Base-by-base conservation (phyloP, 768 basidiomycete genomes). In the Baorangia bicolor region DNA sequence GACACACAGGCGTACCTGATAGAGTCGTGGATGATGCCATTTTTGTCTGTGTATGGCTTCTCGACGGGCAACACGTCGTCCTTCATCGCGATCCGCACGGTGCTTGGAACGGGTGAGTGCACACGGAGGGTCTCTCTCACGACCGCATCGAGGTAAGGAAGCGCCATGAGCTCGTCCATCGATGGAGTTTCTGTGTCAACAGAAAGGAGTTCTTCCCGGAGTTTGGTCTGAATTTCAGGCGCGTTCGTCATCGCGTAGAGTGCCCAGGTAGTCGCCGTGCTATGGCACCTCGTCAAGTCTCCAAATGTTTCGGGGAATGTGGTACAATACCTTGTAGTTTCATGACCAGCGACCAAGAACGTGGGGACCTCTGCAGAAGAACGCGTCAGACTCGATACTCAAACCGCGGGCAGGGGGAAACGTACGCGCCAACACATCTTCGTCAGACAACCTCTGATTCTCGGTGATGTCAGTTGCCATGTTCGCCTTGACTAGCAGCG, bases 71-170 rank as follows among this genome's bases (percentile, higher is more conserved):
- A 53, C 2, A 81, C 61, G 51, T 84, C 83, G 51, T 86, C 83
- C 45, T 78, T 75, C 39, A 71, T 73, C 1, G 84, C 81, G 7
- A 77, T 67, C 5, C 84, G 71, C 13, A 74, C 49, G 0, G 77
- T 77, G n/a, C 56, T 62, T 3, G 78, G 71, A 2, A 86, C 77
- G 1, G 85, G 84, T 0, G 84, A 55, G 30, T 62, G 41, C 2
- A 85, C 42, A 0, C 87, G 79, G 51, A 88, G 68, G 0, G 78
- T 81, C 69, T 88, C 87, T 14, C 81, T 78, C 2, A 87, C 78
- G 13, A 87, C 79, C 20, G 73, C 75, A 59, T 90, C 90, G 13
- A 92, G 81, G 64, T 87, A 89, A 0, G 85, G 80, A 6, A 92
- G 74, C 2, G 77, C 73, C 53, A 81, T 80, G 1, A 92, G 77